Percentiles rank a stretch among this genome's conserved stretches.
Evolutionary conservation across 768 basidiomycete genomes (phyloP).

Genomic region (Mycena albidolilacea): DNA sequence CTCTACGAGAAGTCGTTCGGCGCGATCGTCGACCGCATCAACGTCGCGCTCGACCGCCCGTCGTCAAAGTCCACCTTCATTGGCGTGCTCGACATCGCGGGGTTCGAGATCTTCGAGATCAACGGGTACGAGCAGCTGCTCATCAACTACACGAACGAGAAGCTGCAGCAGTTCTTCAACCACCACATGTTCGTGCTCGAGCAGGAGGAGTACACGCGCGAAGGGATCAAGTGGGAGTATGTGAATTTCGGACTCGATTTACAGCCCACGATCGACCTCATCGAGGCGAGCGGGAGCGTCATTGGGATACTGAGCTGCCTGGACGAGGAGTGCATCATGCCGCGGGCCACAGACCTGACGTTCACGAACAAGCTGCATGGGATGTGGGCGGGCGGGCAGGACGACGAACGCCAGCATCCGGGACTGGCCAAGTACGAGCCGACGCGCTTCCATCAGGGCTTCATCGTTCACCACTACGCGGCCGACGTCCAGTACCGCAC

Average conservation of each 20-base stretch:
- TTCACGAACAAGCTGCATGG: constrained; percentile 94
- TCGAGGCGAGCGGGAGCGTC: constrained; percentile 84
- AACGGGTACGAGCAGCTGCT: constrained; percentile 98
- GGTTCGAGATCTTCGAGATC: constrained; percentile 96
- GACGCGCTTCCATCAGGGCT: constrained; percentile 92
- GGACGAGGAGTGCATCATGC: constrained; percentile 99
- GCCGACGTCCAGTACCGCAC: constrained; percentile 97
- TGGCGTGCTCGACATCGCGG: constrained; percentile 98
- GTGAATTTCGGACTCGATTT: constrained; percentile 98
- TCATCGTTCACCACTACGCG: constrained; percentile 96
- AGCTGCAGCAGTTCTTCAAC: constrained; percentile 97
- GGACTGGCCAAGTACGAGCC: constrained; percentile 90
- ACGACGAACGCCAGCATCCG: constrained; percentile 71
- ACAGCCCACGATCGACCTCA: constrained; percentile 98
- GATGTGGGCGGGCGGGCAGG: constrained; percentile 76
- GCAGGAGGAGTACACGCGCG: constrained; percentile 97
- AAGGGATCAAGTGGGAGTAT: constrained; percentile 98
- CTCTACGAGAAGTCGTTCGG: constrained; percentile 98
- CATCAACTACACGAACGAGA: constrained; percentile 99
- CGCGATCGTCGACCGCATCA: constrained; percentile 93
- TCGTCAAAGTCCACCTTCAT: constrained; percentile 95
- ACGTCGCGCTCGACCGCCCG: constrained; percentile 93
- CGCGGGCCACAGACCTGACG: constrained; percentile 95
- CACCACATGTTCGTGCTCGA: constrained; percentile 99
- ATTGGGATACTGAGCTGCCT: constrained; percentile 95